phyloP scores from a whole-genome alignment of 768 basidiomycete genomes.

The Suillus lakei region DNA sequence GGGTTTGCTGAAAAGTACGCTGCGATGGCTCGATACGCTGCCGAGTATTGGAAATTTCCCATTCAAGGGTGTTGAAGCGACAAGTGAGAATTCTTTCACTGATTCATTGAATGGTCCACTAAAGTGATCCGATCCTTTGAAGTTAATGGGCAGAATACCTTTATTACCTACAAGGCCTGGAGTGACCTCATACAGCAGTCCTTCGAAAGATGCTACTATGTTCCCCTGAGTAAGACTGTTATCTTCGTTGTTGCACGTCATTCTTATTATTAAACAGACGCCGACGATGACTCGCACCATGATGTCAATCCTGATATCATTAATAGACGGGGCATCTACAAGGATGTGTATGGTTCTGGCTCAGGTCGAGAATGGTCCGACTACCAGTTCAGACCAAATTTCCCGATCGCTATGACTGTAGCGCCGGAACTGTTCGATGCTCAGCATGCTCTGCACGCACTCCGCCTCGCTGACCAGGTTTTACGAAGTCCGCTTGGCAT shows the following conservation, averaged over 20 bases:
- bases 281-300: constrained; percentile 71
- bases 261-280: constrained; percentile 50
- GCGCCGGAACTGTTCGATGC: constrained; percentile 94
- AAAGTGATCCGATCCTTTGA: constrained; percentile 13
- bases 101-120: constrained; percentile 3
- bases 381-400: constrained; percentile 94
- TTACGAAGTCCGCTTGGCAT: constrained; percentile 92
- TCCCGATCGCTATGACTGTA: constrained; percentile 95
- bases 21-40: constrained; percentile 85
- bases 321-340: constrained; percentile 95
- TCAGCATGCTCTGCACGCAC: constrained; percentile 75
- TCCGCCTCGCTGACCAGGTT: constrained; percentile 79
- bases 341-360: constrained; percentile 95
- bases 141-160: constrained; percentile 72
- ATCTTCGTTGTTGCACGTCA: background rate
- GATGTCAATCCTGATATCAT: constrained; percentile 70
- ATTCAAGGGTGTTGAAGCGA: constrained; percentile 85
- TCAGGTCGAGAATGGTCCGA: constrained; percentile 92
- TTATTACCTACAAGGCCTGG: constrained; percentile 93
- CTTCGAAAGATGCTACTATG: constrained; percentile 91
- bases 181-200: constrained; percentile 78
- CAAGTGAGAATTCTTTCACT: constrained; percentile 54
- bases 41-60: constrained; percentile 75
- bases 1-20: constrained; percentile 89
- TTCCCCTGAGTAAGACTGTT: constrained; percentile 68